Percentiles rank a stretch among this genome's conserved stretches.
These are phyloP conservation scores for Paratinospora sagittata DNA, from an alignment of 164 flowering plant species.

Conservation along the genomic window DNA sequence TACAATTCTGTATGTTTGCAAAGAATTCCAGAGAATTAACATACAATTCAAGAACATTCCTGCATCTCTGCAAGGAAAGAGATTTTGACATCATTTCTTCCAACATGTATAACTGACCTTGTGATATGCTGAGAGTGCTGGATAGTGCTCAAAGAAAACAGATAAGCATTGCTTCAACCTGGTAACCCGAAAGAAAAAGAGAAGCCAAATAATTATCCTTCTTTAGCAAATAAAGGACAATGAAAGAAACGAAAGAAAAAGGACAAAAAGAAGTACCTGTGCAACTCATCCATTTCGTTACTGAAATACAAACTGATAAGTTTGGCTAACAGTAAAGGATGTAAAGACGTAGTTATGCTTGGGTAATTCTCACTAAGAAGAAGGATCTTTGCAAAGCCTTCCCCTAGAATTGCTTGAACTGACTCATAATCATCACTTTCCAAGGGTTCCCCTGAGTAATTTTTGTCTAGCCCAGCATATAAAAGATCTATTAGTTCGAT, in stretches of 20 bases:
- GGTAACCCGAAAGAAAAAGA: constrained; percentile 13
- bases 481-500: constrained; percentile 58
- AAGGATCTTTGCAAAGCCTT: constrained; percentile 89
- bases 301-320: constrained; percentile 67
- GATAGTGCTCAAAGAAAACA: constrained; percentile 94
- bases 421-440: constrained; percentile 60
- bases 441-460: constrained; percentile 23
- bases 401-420: constrained; percentile 57
- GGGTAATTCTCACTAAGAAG: constrained; percentile 78
- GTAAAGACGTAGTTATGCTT: constrained; percentile 44
- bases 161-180: constrained; percentile 92
- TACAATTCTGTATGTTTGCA: constrained; percentile 48
- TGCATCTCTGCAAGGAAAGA: not conserved
- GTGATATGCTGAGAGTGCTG: constrained; percentile 70
- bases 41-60: constrained; percentile 3
- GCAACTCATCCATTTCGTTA: constrained; percentile 44
- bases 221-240: not conserved
- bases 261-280: constrained; percentile 34
- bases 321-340: constrained; percentile 49
- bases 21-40: constrained; percentile 4
- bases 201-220: not conserved
- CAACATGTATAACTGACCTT: constrained; percentile 48
- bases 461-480: constrained; percentile 48
- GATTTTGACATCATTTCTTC: no score
- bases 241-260: not conserved